These are phyloP conservation scores for Salix arbutifolia DNA, from an alignment of 345 rosid species.

Conservation along the genomic window DNA sequence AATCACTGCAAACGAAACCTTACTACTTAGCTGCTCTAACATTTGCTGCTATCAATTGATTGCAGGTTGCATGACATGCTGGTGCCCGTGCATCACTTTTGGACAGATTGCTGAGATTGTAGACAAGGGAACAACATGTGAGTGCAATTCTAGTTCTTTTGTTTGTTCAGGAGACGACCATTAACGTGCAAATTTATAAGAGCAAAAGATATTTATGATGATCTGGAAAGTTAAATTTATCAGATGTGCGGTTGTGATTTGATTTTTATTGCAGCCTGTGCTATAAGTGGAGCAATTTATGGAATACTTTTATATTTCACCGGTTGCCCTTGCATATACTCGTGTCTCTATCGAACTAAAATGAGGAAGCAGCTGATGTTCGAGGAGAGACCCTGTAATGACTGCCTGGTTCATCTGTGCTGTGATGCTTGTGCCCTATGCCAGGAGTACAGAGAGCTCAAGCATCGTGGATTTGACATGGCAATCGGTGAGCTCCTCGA, in stretches of 20 bases:
- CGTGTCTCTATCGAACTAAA: constrained; percentile 27
- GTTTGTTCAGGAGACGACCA: too few species aligned
- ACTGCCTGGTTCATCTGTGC: constrained; percentile 30
- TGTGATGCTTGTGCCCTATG: constrained; percentile 39
- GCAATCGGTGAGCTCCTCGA: constrained; percentile 23
- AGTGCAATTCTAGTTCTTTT: too few species aligned
- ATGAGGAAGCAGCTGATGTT: constrained; percentile 28
- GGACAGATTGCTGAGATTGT: constrained; percentile 18
- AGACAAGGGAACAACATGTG: constrained; percentile 9
- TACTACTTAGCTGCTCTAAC: not conserved
- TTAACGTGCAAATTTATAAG: too few species aligned
- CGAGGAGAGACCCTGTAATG: constrained; percentile 12
- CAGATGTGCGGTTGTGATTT: not conserved
- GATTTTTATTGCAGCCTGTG: constrained; percentile 28
- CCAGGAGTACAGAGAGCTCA: constrained; percentile 40
- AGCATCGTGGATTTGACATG: constrained; percentile 39
- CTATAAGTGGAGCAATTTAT: constrained; percentile 21
- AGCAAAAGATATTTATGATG: too few species aligned
- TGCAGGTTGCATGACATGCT: constrained; percentile 23
- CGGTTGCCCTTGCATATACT: constrained; percentile 18
- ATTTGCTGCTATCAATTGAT: not conserved
- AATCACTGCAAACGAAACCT: too few species aligned
- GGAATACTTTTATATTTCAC: constrained; percentile 2
- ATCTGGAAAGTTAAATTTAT: too few species aligned
- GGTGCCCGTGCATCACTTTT: constrained; percentile 31